Base-by-base conservation (phyloP, 2,329 filamentous ascomycete species). In the Aspergillus viridinutans region DNA sequence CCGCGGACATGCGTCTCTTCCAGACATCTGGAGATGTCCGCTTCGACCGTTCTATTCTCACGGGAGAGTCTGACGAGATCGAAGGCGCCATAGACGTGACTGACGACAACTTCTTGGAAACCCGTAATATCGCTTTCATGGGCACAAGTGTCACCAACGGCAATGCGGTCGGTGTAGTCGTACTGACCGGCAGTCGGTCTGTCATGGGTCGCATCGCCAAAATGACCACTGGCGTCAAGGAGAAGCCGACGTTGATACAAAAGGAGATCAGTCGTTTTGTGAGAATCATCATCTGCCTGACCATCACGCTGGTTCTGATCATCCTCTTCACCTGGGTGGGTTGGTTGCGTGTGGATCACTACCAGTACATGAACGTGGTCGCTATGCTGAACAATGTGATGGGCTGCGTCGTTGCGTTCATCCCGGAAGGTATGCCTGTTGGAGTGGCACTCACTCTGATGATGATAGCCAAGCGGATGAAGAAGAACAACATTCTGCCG, bases 121-220 rank as follows among this genome's bases (percentile, higher is more conserved):
- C 89, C 4, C 83, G 84, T 49, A 89, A 87, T 64, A 89, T 92
- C 55, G 89, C 89, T 21, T 78, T 92, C 21, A 89, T 91, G 72
- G 89, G 90, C 25, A 91, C 89, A 0, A 85, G 90, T 63, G 91
- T 89, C 60, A 86, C 89, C 3, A 86, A 86, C 20, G 89, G 89
- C 2, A 85, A 81, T 38, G 86, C 85, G 50, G 78, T 81, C 26
- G 89, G 87, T 14, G 73, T 92, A 12, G 87, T 90, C 0, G 84
- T 92, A 8, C 82, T 87, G 1, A 92, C 87, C 0, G 89, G 88
- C 4, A 84, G 89, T 65, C 76, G 76, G 17, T 90, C 89, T 1
- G 86, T 92, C 40, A 92, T 92, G 74, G 89, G 89, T 8, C 85
- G 86, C 48, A 89, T 92, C 63, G 88, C 89, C 1, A 85, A 85